A percentile compares a stretch with the other conserved stretches of the same genome.
phyloP scores from a whole-genome alignment of 2,329 filamentous ascomycete species.

The Cladorrhinum sp. region DNA sequence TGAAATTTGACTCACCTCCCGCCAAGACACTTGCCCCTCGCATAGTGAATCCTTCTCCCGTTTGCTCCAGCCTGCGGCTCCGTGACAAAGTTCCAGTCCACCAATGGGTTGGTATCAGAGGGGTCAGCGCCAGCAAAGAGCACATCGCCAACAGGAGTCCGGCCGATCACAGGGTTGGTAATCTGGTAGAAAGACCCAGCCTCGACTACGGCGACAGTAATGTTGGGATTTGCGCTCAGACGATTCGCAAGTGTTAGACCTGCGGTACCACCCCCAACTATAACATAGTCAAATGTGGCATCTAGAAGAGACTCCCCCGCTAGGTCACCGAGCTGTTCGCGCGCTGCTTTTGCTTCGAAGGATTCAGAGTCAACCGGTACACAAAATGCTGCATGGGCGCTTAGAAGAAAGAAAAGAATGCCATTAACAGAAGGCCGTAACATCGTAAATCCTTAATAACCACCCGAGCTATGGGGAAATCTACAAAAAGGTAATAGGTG shows the following conservation, averaged over 20 bases:
- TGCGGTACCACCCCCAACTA: constrained; percentile 40
- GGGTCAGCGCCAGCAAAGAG: constrained; percentile 23
- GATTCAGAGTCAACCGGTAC: neutral
- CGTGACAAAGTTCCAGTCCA: constrained; percentile 33
- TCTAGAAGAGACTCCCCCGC: neutral
- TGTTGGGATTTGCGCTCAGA: constrained; percentile 30
- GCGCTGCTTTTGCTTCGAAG: neutral
- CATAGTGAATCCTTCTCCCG: constrained; percentile 34
- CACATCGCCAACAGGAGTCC: constrained; percentile 21
- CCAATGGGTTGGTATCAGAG: constrained; percentile 22
- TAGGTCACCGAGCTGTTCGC: neutral
- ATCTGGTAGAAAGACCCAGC: constrained; percentile 36
- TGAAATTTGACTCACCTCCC: neutral
- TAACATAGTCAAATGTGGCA: constrained; percentile 8
- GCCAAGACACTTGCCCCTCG: constrained; percentile 35
- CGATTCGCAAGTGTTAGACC: constrained; percentile 35
- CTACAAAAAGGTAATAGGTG: too few species aligned
- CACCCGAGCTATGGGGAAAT: too few species aligned
- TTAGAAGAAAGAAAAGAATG: neutral
- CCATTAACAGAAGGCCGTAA: too few species aligned
- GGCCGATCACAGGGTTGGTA: constrained; percentile 21
- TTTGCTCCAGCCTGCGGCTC: constrained; percentile 27
- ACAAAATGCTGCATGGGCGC: neutral
- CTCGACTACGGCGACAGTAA: constrained; percentile 38
- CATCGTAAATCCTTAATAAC: too few species aligned